Evolutionary conservation across 345 rosid genomes (phyloP).

Genomic region (Murraya koenigii): DNA sequence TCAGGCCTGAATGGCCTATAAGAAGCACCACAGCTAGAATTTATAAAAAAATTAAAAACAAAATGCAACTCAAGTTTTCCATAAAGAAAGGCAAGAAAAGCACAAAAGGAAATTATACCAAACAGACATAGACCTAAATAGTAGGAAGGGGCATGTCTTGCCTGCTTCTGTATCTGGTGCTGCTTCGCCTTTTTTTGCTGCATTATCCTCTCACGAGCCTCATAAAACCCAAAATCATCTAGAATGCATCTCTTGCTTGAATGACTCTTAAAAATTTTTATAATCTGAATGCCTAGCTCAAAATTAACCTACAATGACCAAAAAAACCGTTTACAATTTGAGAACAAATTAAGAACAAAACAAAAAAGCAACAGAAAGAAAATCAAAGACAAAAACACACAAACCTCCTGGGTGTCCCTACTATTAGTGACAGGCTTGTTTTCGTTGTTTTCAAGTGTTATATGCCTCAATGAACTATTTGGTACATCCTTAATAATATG

Average conservation of each 20-base stretch:
- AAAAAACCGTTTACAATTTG: background rate
- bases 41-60: background rate
- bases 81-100: background rate
- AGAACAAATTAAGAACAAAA: background rate
- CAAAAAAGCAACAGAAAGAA: background rate
- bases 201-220: conserved; percentile 44
- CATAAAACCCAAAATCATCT: conserved; percentile 63
- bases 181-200: conserved; percentile 50
- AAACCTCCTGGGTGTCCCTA: conserved; percentile 86
- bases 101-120: background rate
- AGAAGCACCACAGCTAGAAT: background rate
- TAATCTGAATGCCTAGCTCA: conserved; percentile 47
- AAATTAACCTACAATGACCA: conserved; percentile 41
- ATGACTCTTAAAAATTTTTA: conserved; percentile 54
- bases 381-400: background rate
- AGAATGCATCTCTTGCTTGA: conserved; percentile 49
- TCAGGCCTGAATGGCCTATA: background rate
- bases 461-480: conserved; percentile 64
- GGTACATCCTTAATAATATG: conserved; percentile 78
- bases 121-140: background rate
- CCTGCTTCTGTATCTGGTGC: conserved; percentile 52
- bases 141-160: conserved; percentile 7
- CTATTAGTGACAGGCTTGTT: conserved; percentile 85
- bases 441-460: conserved; percentile 62
- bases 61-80: background rate